Base-by-base conservation (phyloP, 2,329 filamentous ascomycete species). In the Penicillium paneum region DNA sequence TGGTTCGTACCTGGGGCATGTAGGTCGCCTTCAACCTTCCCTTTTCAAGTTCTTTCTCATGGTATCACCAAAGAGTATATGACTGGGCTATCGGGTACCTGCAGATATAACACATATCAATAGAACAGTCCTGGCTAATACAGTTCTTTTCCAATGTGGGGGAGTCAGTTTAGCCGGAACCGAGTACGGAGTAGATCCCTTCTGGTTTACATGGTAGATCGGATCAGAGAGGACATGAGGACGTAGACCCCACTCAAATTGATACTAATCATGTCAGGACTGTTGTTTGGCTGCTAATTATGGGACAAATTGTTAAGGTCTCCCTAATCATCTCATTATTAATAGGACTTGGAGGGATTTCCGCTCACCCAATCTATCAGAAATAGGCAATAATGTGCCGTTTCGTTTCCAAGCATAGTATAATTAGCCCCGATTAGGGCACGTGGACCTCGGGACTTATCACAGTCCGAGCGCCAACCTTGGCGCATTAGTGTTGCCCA, bases 381-480 rank as follows among this genome's bases (percentile, higher is more conserved):
- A 45, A 41, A 28, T 12, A 41, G 34, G 19, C n/a, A 28, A 38
- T 13, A 40, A 32, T 35, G n/a, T 45, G 29, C 43, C 8, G 28
- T 24, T 5, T 44, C 38, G n/a, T 10, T 19, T 10, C 34, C 21
- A 24, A 35, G 46, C 52, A 55, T 13, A 48, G 48, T 41, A 29
- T 36, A 52, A 55, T 55, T 59, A 55, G 36, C 10, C 10, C 28
- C 12, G 7, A 56, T 42, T 42, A 28, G 28, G 50, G 60, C 58
- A n/a, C n/a, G n/a, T n/a, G n/a, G n/a, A n/a, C n/a, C n/a, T n/a
- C n/a, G n/a, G n/a, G n/a, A n/a, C n/a, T 55, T 53, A 62, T 59
- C 56, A 61, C 54, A 29, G 58, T 57, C 56, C 53, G 54, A 57
- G 56, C 56, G 49, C 54, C 32, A 32, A 24, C 2, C 24, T 46